Percentiles rank a stretch among this genome's conserved stretches.
phyloP scores from a whole-genome alignment of 805 yeast genomes.

The Ogataea sp. region DNA sequence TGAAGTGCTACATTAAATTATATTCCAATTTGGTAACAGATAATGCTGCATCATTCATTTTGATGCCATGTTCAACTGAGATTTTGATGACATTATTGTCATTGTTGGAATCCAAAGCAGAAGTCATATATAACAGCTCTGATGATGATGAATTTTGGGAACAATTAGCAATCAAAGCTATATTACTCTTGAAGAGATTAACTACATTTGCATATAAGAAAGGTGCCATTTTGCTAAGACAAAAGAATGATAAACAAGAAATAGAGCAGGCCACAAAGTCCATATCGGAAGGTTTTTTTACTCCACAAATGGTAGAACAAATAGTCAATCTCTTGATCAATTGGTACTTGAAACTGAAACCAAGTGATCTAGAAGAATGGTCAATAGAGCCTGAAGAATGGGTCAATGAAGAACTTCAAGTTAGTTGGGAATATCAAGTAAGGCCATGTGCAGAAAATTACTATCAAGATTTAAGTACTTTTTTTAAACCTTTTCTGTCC shows the following conservation, averaged over 20 bases:
- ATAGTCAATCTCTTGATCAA: slow-evolving; percentile 61
- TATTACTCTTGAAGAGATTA: slow-evolving; percentile 56
- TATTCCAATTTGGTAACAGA: slow-evolving; percentile 50
- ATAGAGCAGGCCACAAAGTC: slow-evolving; percentile 46
- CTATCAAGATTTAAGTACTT: slow-evolving; percentile 63
- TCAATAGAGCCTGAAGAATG: slow-evolving; percentile 85
- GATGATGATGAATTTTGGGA: slow-evolving; percentile 69
- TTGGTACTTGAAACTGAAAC: slow-evolving; percentile 68
- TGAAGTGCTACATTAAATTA: slow-evolving; percentile 69
- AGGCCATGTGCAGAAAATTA: slow-evolving; percentile 84
- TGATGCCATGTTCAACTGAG: slow-evolving; percentile 55
- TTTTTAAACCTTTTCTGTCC: slow-evolving; percentile 50
- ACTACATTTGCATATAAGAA: slow-evolving; percentile 54
- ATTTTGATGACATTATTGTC: slow-evolving; percentile 56
- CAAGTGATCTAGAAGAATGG: slow-evolving; percentile 79
- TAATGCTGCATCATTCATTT: slow-evolving; percentile 64
- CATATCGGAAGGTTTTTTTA: slow-evolving; percentile 48
- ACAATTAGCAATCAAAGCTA: slow-evolving; percentile 55
- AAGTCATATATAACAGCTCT: slow-evolving; percentile 48
- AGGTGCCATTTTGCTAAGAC: slow-evolving; percentile 57
- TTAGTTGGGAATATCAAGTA: slow-evolving; percentile 77
- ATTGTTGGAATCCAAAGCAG: slow-evolving; percentile 56
- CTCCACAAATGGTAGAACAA: slow-evolving; percentile 44
- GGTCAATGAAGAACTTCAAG: slow-evolving; percentile 70
- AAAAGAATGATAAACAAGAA: slow-evolving; percentile 58